Percentiles rank a stretch among this genome's conserved stretches.
Evolutionary conservation across 192 early-diverging fungal genomes (phyloP).

Genomic region (Polychytrium aggregatum): DNA sequence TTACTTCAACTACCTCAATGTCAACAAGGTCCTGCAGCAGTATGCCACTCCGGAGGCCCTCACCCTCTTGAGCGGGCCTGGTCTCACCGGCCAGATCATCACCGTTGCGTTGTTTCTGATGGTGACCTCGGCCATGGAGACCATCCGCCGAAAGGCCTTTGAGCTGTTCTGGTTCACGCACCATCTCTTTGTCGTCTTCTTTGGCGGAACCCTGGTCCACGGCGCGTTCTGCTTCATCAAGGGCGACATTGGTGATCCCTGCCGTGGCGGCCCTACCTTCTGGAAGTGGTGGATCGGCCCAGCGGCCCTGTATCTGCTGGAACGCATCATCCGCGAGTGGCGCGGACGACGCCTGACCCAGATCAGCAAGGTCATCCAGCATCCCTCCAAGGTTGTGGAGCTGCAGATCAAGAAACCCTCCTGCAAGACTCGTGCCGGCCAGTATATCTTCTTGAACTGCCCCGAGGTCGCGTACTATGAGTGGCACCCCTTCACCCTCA

Average conservation of each 20-base stretch:
- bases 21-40: conserved; percentile 27
- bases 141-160: conserved; percentile 50
- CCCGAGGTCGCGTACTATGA: conserved; percentile 60
- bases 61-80: conserved; percentile 58
- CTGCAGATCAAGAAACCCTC: conserved; percentile 62
- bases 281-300: conserved; percentile 73
- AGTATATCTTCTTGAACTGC: conserved; percentile 69
- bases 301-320: conserved; percentile 55
- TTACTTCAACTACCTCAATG: conserved; percentile 67
- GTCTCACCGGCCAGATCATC: conserved; percentile 71
- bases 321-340: conserved; percentile 62
- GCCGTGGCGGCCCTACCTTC: conserved; percentile 60
- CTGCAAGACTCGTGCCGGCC: conserved; percentile 51
- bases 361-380: conserved; percentile 72
- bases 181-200: conserved; percentile 77
- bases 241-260: conserved; percentile 30
- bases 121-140: conserved; percentile 57
- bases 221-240: conserved; percentile 80
- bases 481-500: conserved; percentile 81
- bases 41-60: conserved; percentile 18
- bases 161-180: conserved; percentile 83
- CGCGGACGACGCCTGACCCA: conserved; percentile 52
- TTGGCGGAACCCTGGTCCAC: conserved; percentile 66
- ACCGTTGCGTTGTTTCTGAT: conserved; percentile 62
- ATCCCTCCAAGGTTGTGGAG: conserved; percentile 72